These are phyloP conservation scores for Scedosporium boydii DNA, from an alignment of 2,329 filamentous ascomycete species.

Conservation along the genomic window DNA sequence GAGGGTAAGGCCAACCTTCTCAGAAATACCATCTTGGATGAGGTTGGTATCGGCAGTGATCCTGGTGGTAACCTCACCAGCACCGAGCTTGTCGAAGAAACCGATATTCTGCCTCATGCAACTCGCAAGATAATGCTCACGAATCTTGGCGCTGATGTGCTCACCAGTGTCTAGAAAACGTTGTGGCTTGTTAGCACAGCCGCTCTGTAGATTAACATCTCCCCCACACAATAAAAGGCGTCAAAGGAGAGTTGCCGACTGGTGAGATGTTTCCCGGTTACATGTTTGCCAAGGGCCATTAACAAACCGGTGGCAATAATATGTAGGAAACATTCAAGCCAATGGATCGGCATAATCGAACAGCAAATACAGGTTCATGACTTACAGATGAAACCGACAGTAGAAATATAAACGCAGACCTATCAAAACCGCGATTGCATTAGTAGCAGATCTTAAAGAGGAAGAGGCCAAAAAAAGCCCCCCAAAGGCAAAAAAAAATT, in stretches of 20 bases:
- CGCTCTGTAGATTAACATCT: background rate
- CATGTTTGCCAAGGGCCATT: background rate
- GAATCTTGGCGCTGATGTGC: conserved; percentile 68
- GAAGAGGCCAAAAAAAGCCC: background rate
- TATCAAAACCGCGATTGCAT: background rate
- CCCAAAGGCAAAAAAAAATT: too few relatives aligned
- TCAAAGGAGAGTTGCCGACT: background rate
- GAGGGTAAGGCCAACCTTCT: conserved; percentile 74
- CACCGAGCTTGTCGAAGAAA: conserved; percentile 86
- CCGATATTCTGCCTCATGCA: conserved; percentile 84
- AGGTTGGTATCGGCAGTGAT: conserved; percentile 92
- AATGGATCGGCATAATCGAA: background rate
- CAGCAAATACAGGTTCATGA: background rate
- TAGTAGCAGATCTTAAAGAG: background rate
- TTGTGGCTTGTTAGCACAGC: background rate
- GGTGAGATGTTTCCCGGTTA: background rate
- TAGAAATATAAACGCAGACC: conserved; percentile 57
- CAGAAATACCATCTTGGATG: conserved; percentile 86
- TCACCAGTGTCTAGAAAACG: conserved; percentile 52
- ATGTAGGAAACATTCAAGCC: background rate
- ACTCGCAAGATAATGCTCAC: conserved; percentile 73
- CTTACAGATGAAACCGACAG: conserved; percentile 72
- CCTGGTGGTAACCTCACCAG: conserved; percentile 86
- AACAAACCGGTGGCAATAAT: background rate
- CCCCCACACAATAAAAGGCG: background rate